Conservation (phyloP, 208 protist genomes). For the Acanthamoeba triangularis region DNA sequence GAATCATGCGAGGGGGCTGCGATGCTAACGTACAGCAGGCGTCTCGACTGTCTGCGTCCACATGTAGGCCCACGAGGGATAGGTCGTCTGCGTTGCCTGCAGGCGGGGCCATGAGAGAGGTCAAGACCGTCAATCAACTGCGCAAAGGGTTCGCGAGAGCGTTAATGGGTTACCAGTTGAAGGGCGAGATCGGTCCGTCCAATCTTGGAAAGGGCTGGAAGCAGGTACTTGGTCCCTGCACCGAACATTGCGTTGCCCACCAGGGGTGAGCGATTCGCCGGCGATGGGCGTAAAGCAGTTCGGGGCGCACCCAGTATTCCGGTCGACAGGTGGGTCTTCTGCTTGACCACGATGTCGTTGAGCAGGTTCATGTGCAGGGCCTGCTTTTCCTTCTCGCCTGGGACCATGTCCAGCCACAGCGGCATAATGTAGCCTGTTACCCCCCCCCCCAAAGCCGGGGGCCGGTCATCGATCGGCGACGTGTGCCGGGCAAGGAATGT, state of each 20-base stretch:
- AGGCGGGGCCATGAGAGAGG: background rate
- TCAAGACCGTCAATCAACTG: background rate
- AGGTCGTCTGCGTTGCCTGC: slow-evolving; percentile 34
- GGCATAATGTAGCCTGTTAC: slow-evolving; percentile 11
- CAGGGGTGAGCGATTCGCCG: too few relatives aligned
- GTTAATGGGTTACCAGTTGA: background rate
- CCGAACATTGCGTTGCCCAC: too few relatives aligned
- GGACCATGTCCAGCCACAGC: slow-evolving; percentile 27
- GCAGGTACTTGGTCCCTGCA: slow-evolving; percentile 70
- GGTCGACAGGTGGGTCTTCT: slow-evolving; percentile 56
- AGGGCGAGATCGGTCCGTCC: slow-evolving; percentile 61
- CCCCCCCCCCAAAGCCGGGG: too few relatives aligned
- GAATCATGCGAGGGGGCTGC: too few relatives aligned
- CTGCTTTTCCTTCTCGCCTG: background rate
- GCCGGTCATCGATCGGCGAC: background rate
- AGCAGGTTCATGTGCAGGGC: background rate
- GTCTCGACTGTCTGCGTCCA: slow-evolving; percentile 58
- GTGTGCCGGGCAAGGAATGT: background rate
- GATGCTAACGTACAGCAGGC: background rate
- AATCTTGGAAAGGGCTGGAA: slow-evolving; percentile 55
- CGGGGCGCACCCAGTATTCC: slow-evolving; percentile 71
- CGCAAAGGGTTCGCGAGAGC: background rate
- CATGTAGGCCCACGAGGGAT: slow-evolving; percentile 80
- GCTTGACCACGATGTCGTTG: background rate
- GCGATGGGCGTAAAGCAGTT: too few relatives aligned